Evolutionary conservation across 257 asterid species (phyloP).

Genomic region (Petunia axillaris): DNA sequence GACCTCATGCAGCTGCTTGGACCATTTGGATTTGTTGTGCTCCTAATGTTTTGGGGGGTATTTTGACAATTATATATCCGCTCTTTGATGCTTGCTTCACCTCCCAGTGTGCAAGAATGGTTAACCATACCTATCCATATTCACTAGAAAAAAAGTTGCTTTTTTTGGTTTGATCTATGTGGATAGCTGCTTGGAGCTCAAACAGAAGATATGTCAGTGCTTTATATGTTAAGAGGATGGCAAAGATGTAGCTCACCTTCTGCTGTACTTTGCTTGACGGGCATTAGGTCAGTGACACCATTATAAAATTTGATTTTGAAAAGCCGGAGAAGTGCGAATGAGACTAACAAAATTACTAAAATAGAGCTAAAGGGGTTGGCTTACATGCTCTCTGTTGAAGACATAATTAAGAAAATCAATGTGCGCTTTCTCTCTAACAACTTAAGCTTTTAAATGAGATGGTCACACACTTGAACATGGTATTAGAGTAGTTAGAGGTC

Average conservation of each 20-base stretch:
- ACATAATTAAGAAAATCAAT: no score
- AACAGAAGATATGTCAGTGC: background rate
- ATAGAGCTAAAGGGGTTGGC: background rate
- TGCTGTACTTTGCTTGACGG: background rate
- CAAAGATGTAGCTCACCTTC: no score
- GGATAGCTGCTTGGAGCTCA: slow-evolving; percentile 13
- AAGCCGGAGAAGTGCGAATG: slow-evolving; percentile 5
- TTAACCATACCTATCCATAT: background rate
- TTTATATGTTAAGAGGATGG: no score
- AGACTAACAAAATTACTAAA: background rate
- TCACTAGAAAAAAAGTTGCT: background rate
- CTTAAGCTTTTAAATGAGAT: no score
- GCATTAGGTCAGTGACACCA: slow-evolving; percentile 16
- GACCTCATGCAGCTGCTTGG: background rate
- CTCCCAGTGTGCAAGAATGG: background rate
- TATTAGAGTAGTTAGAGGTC: no score
- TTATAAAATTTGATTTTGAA: background rate
- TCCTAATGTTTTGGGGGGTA: background rate
- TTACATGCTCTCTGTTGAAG: background rate
- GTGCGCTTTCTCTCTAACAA: no score
- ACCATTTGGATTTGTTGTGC: background rate
- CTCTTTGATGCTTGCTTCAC: background rate
- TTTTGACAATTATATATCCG: background rate
- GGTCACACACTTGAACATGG: no score
- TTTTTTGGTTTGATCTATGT: background rate